phyloP scores from a whole-genome alignment of 2,329 filamentous ascomycete genomes.

The Geoglossum cookeanum region DNA sequence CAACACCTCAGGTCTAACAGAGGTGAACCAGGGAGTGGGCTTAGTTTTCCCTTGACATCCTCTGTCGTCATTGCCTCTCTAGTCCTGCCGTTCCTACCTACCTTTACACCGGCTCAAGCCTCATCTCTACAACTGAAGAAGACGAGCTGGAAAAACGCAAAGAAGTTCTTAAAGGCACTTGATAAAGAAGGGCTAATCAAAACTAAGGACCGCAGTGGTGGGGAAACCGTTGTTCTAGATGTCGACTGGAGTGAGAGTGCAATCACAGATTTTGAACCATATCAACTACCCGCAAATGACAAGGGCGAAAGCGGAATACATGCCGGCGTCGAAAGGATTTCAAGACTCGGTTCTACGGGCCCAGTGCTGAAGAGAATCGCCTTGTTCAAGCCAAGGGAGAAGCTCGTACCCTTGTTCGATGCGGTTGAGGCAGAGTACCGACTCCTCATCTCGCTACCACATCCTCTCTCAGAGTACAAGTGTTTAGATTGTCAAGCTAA shows the following conservation, averaged over 20 bases:
- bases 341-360: slow-evolving; percentile 18
- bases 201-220: slow-evolving; percentile 42
- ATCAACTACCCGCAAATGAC: slow-evolving; percentile 40
- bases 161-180: slow-evolving; percentile 48
- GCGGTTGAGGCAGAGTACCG: too few species aligned
- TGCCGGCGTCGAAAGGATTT: slow-evolving; percentile 20
- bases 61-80: slow-evolving; percentile 44
- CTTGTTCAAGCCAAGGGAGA: slow-evolving; percentile 20
- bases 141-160: slow-evolving; percentile 49
- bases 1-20: slow-evolving; percentile 38
- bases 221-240: slow-evolving; percentile 44
- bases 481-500: not conserved
- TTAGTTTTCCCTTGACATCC: slow-evolving; percentile 43
- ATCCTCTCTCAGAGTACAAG: not conserved
- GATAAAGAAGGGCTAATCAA: slow-evolving; percentile 45
- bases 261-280: slow-evolving; percentile 38
- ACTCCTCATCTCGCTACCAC: too few species aligned
- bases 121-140: slow-evolving; percentile 48
- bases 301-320: slow-evolving; percentile 22
- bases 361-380: slow-evolving; percentile 31
- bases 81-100: slow-evolving; percentile 46
- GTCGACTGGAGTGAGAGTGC: slow-evolving; percentile 41
- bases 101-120: slow-evolving; percentile 33
- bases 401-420: too few species aligned
- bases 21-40: slow-evolving; percentile 30